These are phyloP conservation scores for Salvia hispanica DNA, from an alignment of 257 asterid genomes.

Conservation along the genomic window DNA sequence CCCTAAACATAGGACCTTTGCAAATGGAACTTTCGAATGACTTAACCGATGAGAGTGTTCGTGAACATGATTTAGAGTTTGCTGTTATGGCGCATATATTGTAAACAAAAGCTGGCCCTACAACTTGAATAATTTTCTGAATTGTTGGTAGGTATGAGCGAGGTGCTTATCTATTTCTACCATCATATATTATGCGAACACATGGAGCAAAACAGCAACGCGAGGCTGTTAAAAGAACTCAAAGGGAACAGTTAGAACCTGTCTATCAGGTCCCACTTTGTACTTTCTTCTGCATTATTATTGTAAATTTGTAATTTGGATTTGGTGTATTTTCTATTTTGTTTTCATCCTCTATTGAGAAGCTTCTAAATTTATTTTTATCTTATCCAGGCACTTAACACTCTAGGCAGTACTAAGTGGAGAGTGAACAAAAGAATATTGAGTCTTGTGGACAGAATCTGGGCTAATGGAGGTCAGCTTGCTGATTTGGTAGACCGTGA, in stretches of 20 bases:
- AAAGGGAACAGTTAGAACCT: slow-evolving; percentile 69
- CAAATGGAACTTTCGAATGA: slow-evolving; percentile 9
- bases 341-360: background rate
- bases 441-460: slow-evolving; percentile 76
- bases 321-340: slow-evolving; percentile 10
- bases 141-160: slow-evolving; percentile 65
- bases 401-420: slow-evolving; percentile 95
- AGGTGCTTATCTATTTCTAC: slow-evolving; percentile 92
- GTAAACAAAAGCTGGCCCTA: slow-evolving; percentile 1
- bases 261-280: slow-evolving; percentile 61
- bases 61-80: background rate
- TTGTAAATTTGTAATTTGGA: slow-evolving; percentile 11
- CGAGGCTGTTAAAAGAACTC: slow-evolving; percentile 73
- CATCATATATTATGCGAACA: slow-evolving; percentile 94
- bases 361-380: slow-evolving; percentile 8
- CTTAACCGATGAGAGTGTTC: background rate
- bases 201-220: slow-evolving; percentile 96
- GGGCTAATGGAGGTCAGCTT: slow-evolving; percentile 88
- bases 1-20: background rate
- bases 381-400: slow-evolving; percentile 74
- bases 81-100: background rate
- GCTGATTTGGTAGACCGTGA: slow-evolving; percentile 92
- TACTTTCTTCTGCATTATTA: background rate
- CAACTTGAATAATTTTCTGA: slow-evolving; percentile 14
- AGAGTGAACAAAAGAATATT: slow-evolving; percentile 85